These are phyloP conservation scores for Rhizoclosmatium globosum DNA, from an alignment of 192 early-diverging fungal species.

Conservation along the genomic window DNA sequence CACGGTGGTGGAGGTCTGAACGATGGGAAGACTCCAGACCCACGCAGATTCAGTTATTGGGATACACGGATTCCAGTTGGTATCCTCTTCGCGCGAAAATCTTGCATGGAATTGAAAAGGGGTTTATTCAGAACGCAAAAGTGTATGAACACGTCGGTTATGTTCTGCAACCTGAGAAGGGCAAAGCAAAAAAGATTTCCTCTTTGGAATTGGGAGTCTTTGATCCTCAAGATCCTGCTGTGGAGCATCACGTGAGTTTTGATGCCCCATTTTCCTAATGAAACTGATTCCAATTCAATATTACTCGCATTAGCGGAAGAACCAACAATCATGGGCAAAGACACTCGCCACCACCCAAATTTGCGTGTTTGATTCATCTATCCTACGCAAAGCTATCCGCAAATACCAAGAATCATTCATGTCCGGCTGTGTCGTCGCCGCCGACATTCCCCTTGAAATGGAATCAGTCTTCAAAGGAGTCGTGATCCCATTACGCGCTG, in stretches of 20 bases:
- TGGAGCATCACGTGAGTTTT: slow-evolving; percentile 26
- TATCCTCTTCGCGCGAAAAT: slow-evolving; percentile 25
- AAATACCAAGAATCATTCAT: slow-evolving; percentile 30
- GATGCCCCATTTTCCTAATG: background rate
- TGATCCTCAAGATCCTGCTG: slow-evolving; percentile 22
- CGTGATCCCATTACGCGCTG: slow-evolving; percentile 16
- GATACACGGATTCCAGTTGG: background rate
- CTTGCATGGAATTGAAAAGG: background rate
- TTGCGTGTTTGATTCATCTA: slow-evolving; percentile 30
- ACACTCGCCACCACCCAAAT: slow-evolving; percentile 31
- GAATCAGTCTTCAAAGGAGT: slow-evolving; percentile 21
- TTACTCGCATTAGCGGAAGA: background rate
- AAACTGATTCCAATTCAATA: no score
- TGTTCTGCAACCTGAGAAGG: background rate
- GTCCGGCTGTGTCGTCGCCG: slow-evolving; percentile 28
- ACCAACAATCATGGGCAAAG: slow-evolving; percentile 18
- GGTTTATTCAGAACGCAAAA: slow-evolving; percentile 9
- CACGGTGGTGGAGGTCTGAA: background rate
- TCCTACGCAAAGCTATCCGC: slow-evolving; percentile 26
- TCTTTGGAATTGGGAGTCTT: background rate
- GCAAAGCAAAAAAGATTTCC: background rate
- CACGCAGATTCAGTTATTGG: background rate
- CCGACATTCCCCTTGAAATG: slow-evolving; percentile 30
- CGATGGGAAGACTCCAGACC: slow-evolving; percentile 4
- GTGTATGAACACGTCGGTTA: slow-evolving; percentile 34